A percentile compares a stretch with the other conserved stretches of the same genome.
These are phyloP conservation scores for Colletotrichum karsti DNA, from an alignment of 2,329 filamentous ascomycete genomes.

Conservation along the genomic window DNA sequence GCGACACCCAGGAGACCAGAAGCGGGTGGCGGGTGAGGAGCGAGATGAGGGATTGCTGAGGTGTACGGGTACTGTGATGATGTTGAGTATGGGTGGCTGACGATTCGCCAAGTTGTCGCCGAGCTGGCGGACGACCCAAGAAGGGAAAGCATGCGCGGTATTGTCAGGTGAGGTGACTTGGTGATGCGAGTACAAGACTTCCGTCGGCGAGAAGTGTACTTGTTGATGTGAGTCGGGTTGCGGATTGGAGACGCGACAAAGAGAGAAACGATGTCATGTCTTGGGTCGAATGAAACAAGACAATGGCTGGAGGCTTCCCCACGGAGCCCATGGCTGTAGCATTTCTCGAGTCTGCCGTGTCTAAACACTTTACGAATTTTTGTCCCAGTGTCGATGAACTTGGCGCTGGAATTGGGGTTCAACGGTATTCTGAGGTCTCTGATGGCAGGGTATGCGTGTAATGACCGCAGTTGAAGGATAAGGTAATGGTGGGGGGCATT, in stretches of 20 bases:
- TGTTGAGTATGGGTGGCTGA: not conserved
- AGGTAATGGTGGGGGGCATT: not conserved
- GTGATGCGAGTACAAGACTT: not conserved
- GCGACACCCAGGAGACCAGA: not conserved
- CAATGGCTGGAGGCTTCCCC: not conserved
- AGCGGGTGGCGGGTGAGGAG: not conserved
- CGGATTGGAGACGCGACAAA: not conserved
- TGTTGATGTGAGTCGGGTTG: not conserved
- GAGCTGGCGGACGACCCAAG: not conserved
- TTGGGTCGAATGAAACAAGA: not conserved
- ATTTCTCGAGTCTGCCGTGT: not conserved
- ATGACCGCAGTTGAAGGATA: not conserved
- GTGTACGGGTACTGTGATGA: too few species aligned
- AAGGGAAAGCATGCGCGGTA: not conserved
- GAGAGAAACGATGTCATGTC: not conserved
- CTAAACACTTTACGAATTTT: not conserved
- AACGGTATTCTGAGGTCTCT: not conserved
- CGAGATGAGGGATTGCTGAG: not conserved
- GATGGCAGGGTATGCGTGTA: not conserved
- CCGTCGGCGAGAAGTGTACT: not conserved
- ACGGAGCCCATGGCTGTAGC: not conserved
- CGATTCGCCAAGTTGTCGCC: constrained; percentile 8
- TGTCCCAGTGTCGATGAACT: not conserved
- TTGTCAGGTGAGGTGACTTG: not conserved
- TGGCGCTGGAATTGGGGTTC: constrained; percentile 1